Evolutionary conservation across 129 eudicot species (phyloP).

Genomic region (Chrysanthemum lavandulifolium): DNA sequence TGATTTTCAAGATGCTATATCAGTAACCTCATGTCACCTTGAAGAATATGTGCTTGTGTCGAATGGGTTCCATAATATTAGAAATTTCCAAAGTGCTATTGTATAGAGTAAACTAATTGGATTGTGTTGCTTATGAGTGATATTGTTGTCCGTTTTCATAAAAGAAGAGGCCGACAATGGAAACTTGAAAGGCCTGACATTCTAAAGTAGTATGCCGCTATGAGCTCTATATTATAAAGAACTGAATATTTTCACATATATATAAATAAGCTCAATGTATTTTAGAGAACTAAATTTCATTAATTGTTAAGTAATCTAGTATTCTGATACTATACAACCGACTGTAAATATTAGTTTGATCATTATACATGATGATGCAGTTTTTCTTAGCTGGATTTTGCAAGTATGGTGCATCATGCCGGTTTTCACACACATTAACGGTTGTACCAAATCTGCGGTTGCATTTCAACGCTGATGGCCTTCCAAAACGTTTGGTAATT

Average conservation of each 20-base stretch:
- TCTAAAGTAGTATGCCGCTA: not conserved
- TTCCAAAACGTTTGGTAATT: constrained; percentile 53
- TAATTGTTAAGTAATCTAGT: not conserved
- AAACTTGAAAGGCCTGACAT: not conserved
- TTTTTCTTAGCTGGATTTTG: constrained; percentile 40
- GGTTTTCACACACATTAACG: constrained; percentile 28
- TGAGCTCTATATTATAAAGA: not conserved
- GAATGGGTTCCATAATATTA: not conserved
- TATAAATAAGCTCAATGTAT: not conserved
- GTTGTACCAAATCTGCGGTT: not conserved
- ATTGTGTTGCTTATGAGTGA: not conserved
- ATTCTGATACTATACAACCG: not conserved
- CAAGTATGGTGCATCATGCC: constrained; percentile 43
- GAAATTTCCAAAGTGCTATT: not conserved
- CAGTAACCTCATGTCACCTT: not conserved
- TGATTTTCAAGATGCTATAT: not conserved
- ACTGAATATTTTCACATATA: not conserved
- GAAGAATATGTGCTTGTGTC: not conserved
- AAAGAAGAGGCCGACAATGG: not conserved
- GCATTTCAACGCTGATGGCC: constrained; percentile 37
- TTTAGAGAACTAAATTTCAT: too few species aligned
- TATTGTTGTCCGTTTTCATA: not conserved
- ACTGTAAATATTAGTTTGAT: not conserved
- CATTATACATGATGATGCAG: constrained; percentile 28
- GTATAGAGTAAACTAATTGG: not conserved